These are phyloP conservation scores for Teratosphaeria gauchensis DNA, from an alignment of 2,329 filamentous ascomycete genomes.

Conservation along the genomic window DNA sequence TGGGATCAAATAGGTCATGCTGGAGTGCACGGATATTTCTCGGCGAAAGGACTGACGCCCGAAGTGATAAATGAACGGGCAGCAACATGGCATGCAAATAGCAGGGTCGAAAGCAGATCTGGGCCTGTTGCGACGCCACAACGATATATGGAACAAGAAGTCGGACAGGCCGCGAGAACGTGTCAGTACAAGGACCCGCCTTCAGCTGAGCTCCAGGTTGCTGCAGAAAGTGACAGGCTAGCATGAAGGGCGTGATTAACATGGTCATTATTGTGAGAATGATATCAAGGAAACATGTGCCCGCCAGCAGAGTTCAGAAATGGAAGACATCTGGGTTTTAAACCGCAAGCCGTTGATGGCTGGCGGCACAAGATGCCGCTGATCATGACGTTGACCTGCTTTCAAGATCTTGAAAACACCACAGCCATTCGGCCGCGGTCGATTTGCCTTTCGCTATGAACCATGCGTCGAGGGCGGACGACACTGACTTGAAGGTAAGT, in stretches of 20 bases:
- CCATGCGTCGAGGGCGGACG: neutral
- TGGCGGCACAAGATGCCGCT: neutral
- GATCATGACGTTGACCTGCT: neutral
- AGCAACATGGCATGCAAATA: neutral
- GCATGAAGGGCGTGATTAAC: neutral
- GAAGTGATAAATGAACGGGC: neutral
- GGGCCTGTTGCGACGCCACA: neutral
- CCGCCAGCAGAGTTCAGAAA: neutral
- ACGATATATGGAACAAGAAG: neutral
- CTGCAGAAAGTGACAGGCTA: neutral
- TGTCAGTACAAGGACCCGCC: neutral
- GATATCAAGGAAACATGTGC: neutral
- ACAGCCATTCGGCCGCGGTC: neutral
- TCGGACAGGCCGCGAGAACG: neutral
- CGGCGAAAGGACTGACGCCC: neutral
- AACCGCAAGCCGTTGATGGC: neutral
- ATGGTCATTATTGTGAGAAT: neutral
- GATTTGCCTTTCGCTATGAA: neutral
- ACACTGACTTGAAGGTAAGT: neutral
- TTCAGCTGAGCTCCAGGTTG: neutral
- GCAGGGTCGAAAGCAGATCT: neutral
- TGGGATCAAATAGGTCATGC: conserved; percentile 2
- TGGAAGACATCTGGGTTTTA: neutral
- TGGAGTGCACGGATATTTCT: neutral
- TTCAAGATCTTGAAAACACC: neutral